Evolutionary conservation across 192 early-diverging fungal species (phyloP).

Genomic region (Funneliformis mosseae): DNA sequence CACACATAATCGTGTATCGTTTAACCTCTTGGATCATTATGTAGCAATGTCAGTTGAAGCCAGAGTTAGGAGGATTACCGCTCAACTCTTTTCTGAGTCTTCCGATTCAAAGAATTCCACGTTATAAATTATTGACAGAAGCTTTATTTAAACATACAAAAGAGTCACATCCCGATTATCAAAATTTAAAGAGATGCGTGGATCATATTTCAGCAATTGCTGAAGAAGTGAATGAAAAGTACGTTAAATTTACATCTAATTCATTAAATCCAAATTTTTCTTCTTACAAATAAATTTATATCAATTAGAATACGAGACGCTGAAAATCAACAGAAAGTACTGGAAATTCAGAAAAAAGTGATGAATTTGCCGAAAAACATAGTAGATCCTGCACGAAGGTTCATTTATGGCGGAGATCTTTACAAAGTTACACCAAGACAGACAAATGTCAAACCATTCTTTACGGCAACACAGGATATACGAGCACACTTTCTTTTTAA

Average conservation of each 20-base stretch:
- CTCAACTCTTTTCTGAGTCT: constrained; percentile 82
- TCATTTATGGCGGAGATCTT: constrained; percentile 29
- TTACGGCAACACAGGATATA: neutral
- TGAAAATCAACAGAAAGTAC: constrained; percentile 33
- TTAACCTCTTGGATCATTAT: neutral
- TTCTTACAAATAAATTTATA: neutral
- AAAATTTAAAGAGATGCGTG: constrained; percentile 58
- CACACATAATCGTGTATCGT: neutral
- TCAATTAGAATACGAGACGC: constrained; percentile 31
- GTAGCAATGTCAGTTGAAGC: constrained; percentile 27
- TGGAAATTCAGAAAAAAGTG: constrained; percentile 26
- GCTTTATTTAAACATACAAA: constrained; percentile 73
- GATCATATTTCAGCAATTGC: constrained; percentile 67
- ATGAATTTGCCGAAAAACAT: constrained; percentile 6
- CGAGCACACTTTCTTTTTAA: constrained; percentile 32
- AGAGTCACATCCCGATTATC: constrained; percentile 71
- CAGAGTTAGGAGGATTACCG: constrained; percentile 15
- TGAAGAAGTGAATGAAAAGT: constrained; percentile 78
- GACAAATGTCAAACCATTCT: neutral
- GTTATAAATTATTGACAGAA: constrained; percentile 81
- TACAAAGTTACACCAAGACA: constrained; percentile 11
- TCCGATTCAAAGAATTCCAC: constrained; percentile 89
- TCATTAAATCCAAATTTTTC: neutral
- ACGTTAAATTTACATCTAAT: neutral
- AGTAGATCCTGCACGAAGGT: constrained; percentile 33